Conservation (phyloP, 768 basidiomycete genomes). For the Panaeolus cyanescens region DNA sequence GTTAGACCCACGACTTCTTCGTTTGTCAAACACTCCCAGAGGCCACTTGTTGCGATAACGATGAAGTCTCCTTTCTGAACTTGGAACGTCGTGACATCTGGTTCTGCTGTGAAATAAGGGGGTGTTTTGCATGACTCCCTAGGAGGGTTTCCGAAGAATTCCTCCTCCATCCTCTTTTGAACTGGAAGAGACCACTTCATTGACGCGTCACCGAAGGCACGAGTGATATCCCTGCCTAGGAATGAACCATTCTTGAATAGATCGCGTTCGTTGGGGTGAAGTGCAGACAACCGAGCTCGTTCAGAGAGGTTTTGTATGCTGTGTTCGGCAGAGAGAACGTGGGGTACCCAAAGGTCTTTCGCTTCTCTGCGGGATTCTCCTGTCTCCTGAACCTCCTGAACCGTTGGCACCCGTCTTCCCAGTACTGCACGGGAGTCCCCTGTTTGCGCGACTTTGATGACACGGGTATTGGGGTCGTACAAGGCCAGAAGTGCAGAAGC, state of each 20-base stretch:
- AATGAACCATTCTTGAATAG: conserved; percentile 37
- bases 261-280: conserved; percentile 38
- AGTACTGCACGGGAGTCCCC: conserved; percentile 53
- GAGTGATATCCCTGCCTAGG: conserved; percentile 40
- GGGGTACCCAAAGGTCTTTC: conserved; percentile 34
- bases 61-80: conserved; percentile 53
- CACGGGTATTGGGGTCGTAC: conserved; percentile 39
- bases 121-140: conserved; percentile 41
- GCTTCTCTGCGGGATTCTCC: not conserved
- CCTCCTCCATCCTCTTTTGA: conserved; percentile 32
- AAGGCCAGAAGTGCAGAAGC: conserved; percentile 47
- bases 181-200: conserved; percentile 46
- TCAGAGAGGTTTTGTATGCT: conserved; percentile 39
- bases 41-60: conserved; percentile 54
- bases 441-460: conserved; percentile 43
- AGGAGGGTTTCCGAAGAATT: conserved; percentile 33
- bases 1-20: conserved; percentile 53
- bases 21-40: conserved; percentile 56
- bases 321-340: conserved; percentile 43
- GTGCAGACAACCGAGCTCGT: conserved; percentile 32
- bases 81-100: conserved; percentile 46
- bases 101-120: conserved; percentile 59
- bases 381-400: not conserved
- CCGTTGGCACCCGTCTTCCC: conserved; percentile 33
- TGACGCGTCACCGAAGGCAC: conserved; percentile 47